phyloP scores from a whole-genome alignment of 2,329 filamentous ascomycete species.

The Paecilomyces formosus region DNA sequence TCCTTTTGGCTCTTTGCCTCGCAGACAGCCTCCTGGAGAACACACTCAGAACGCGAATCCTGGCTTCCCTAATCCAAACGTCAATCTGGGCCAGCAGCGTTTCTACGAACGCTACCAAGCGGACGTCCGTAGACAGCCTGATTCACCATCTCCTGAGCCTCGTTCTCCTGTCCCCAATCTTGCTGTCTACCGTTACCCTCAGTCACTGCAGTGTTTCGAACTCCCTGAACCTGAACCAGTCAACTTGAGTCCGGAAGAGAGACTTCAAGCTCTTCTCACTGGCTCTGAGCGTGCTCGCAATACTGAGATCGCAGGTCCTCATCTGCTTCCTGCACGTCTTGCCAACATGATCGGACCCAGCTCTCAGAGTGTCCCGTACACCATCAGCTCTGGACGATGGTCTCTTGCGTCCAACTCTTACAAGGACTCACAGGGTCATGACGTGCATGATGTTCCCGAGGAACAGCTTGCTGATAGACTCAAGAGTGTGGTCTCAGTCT shows the following conservation, averaged over 20 bases:
- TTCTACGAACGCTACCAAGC: neutral
- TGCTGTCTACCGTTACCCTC: neutral
- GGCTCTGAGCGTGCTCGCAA: neutral
- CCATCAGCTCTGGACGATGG: slow-evolving; percentile 24
- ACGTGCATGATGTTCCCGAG: slow-evolving; percentile 11
- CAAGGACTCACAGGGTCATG: neutral
- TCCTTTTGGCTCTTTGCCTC: neutral
- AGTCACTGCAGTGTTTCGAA: neutral
- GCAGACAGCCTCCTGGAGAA: neutral
- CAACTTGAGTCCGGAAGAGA: neutral
- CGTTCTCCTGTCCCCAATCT: neutral
- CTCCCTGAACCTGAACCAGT: neutral
- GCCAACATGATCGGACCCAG: slow-evolving; percentile 12
- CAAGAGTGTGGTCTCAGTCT: slow-evolving; percentile 20
- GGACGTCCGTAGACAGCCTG: neutral
- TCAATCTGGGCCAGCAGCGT: neutral
- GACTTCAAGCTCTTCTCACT: neutral
- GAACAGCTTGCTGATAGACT: slow-evolving; percentile 16
- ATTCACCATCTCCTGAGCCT: neutral
- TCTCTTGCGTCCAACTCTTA: slow-evolving; percentile 8
- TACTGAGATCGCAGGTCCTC: neutral
- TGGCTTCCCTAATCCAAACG: neutral
- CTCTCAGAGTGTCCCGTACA: slow-evolving; percentile 19
- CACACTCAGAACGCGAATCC: neutral
- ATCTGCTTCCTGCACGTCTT: neutral